These are phyloP conservation scores for Pichia paraexigua DNA, from an alignment of 805 yeast genomes.

Conservation along the genomic window DNA sequence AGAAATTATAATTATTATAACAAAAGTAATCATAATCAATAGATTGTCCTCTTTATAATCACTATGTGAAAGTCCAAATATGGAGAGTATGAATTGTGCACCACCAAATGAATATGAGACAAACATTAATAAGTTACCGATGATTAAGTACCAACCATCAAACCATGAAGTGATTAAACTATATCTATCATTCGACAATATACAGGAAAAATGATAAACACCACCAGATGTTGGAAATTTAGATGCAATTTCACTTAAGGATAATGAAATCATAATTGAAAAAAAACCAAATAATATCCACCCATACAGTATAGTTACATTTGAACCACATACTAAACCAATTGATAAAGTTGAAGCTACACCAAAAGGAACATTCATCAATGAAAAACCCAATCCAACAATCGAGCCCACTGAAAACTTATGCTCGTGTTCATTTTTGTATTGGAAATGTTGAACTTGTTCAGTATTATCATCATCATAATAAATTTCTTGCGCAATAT, in stretches of 20 bases:
- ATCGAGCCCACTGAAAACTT: constrained; percentile 62
- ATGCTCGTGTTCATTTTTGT: constrained; percentile 63
- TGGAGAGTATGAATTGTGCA: constrained; percentile 60
- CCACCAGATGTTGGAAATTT: constrained; percentile 74
- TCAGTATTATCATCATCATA: constrained; percentile 42
- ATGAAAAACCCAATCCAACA: constrained; percentile 69
- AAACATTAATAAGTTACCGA: constrained; percentile 75
- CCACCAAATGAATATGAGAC: constrained; percentile 70
- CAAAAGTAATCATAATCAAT: constrained; percentile 49
- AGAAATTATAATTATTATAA: constrained; percentile 46
- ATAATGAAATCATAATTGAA: constrained; percentile 56
- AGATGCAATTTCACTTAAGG: constrained; percentile 70
- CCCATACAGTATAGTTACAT: constrained; percentile 68
- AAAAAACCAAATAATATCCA: constrained; percentile 60
- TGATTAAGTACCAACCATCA: constrained; percentile 66
- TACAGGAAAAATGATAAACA: constrained; percentile 69
- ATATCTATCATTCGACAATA: constrained; percentile 50
- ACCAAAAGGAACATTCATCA: constrained; percentile 80
- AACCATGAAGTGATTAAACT: constrained; percentile 63
- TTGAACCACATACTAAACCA: constrained; percentile 69
- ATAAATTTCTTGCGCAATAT: constrained; percentile 26
- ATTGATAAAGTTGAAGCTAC: constrained; percentile 66
- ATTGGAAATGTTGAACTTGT: constrained; percentile 62
- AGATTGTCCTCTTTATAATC: constrained; percentile 51
- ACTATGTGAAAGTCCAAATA: constrained; percentile 53